phyloP scores from a whole-genome alignment of 139 green algal species.

The Closterium sp. region DNA sequence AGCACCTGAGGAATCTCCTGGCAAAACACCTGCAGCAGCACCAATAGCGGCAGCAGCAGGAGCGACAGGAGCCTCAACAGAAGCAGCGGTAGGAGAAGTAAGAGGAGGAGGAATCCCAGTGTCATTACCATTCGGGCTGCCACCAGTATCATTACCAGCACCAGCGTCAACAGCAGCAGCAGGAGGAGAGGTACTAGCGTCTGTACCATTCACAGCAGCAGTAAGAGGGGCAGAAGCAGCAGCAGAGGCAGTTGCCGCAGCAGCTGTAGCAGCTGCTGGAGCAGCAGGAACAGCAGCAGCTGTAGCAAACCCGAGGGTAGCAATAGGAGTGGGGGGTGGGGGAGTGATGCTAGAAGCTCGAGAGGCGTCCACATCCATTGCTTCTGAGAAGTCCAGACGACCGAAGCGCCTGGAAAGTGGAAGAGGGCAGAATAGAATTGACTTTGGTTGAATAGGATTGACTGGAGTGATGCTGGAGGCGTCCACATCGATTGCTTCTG shows the following conservation, averaged over 20 bases:
- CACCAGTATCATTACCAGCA: neutral
- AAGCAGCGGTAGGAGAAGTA: neutral
- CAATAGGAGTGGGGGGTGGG: neutral
- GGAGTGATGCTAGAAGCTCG: neutral
- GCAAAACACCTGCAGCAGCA: neutral
- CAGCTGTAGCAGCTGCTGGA: neutral
- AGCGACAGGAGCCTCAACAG: neutral
- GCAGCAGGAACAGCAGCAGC: neutral
- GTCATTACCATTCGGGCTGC: neutral
- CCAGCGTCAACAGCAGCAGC: neutral
- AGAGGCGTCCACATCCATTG: no score
- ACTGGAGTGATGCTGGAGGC: no score
- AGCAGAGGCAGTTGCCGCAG: neutral
- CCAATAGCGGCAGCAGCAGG: no score
- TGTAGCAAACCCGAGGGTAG: neutral
- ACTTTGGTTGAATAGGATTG: no score
- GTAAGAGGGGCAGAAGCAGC: neutral
- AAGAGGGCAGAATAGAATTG: no score
- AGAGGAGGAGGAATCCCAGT: neutral
- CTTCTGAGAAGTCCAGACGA: no score
- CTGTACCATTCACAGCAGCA: neutral
- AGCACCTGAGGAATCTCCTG: neutral
- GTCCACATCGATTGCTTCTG: no score
- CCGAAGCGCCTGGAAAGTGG: no score
- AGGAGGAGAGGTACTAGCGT: neutral